Conservation (phyloP, 495 filamentous ascomycete species). For the Diplogelasinospora grovesii region DNA sequence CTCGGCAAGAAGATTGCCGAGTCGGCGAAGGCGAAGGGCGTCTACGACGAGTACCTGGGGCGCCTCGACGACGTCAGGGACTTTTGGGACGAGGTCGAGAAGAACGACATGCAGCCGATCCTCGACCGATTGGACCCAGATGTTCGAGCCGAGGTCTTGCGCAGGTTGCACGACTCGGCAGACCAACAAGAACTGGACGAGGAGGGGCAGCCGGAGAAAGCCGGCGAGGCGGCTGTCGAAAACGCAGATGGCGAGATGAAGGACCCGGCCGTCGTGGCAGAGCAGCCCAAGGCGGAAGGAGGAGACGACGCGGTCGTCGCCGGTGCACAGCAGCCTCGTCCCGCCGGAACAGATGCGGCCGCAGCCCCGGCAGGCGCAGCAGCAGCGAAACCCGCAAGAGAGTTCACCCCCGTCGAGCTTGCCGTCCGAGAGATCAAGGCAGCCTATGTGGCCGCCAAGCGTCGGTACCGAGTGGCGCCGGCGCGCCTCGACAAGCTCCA, state of each 20-base stretch:
- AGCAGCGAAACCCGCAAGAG: slow-evolving; percentile 1
- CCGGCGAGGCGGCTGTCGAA: slow-evolving; percentile 10
- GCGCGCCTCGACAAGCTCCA: slow-evolving; percentile 66
- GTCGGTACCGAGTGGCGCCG: slow-evolving; percentile 70
- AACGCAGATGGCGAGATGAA: slow-evolving; percentile 9
- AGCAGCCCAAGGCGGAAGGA: neutral
- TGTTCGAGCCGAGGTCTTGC: slow-evolving; percentile 35
- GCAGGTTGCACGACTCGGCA: slow-evolving; percentile 29
- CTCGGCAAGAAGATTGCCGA: slow-evolving; percentile 73
- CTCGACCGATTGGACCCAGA: slow-evolving; percentile 44
- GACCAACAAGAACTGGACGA: slow-evolving; percentile 24
- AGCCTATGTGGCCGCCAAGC: slow-evolving; percentile 70
- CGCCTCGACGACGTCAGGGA: slow-evolving; percentile 69
- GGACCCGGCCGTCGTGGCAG: slow-evolving; percentile 1
- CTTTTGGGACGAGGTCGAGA: slow-evolving; percentile 77
- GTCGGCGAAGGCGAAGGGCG: slow-evolving; percentile 61
- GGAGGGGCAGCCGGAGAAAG: slow-evolving; percentile 4
- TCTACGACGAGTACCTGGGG: slow-evolving; percentile 56
- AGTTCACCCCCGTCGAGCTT: slow-evolving; percentile 45
- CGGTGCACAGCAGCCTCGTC: too few relatives aligned
- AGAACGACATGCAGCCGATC: slow-evolving; percentile 67
- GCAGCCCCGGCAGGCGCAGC: neutral
- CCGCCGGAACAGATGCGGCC: neutral
- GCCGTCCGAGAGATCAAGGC: slow-evolving; percentile 69
- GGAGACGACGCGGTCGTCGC: too few relatives aligned